Evolutionary conservation across 768 basidiomycete genomes (phyloP), one percentile per base, ranked within the genome.

Genomic region (Lyophyllum shimeji): DNA sequence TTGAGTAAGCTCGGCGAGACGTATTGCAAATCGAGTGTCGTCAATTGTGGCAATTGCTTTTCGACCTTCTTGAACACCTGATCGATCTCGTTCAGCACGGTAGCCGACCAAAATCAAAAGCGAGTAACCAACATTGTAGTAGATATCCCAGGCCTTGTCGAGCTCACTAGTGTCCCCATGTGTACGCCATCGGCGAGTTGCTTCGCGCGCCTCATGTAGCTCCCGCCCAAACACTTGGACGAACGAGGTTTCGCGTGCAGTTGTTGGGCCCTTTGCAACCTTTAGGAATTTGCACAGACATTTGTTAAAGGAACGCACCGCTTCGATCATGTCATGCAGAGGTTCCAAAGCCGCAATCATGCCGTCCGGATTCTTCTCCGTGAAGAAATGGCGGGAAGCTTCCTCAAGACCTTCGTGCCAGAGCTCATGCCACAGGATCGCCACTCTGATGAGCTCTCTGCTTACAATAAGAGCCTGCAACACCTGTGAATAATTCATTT

Each of bases 341-440:
- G 95, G 96, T 63, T 95, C 93, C 46, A 99, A 72, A 12, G 85
- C 89, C 21, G 86, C 87, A 63, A 98, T 97, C 97, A 99, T 99
- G 6, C 91, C 97, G 56, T 93, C 90, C 1, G 96, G 89, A 69
- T 99, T 97, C 65, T 93, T 90, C 63, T 98, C 97, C 9, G 93
- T 95, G 78, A 95, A 99, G 75, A 95, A 99, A 45, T 94, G 74
- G 40, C 97, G 83, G 7, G 95, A 97, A 6, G 97, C 97, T 71
- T 99, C 97, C 73, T 99, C 97, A 20, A 99, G 77, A 17, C 93
- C 95, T 74, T 99, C 97, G 64, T 98, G 95, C 97, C 97, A 99
- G 60, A 95, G 77, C 69, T 99, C 97, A 63, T 98, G 95, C 97
- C 97, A 99, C 11, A 99, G 76, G 57, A 99, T 98, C 7, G 97